Evolutionary conservation across 2,329 filamentous ascomycete species (phyloP), one percentile per base, ranked within the genome.

Genomic region (Talaromyces atroroseus): DNA sequence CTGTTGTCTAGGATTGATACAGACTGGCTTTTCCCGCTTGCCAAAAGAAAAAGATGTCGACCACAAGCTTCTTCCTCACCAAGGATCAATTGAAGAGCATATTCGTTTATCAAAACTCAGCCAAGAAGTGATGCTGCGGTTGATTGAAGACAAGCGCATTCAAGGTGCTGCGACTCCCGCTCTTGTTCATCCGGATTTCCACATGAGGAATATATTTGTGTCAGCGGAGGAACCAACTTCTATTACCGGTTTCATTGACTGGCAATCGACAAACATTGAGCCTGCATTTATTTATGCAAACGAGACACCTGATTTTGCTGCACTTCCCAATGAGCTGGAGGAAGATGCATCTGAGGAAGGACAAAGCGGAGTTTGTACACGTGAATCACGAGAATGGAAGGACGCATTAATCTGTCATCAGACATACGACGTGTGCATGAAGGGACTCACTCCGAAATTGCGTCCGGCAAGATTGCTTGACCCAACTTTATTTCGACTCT

Each of bases 151-250:
- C 11, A 29, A 5, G 4, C 26, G 26, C 7, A 11, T 29, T 29
- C 26, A 29, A 8, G 26, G 11, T 11, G 26, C 26, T 10, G 26
- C 26, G 6, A 44, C 50, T 2, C 65, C 64, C 18, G 38, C 56
- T 44, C 46, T 71, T 5, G 48, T 67, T 24, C 68, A 72, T 51
- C 53, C 67, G 4, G 69, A 72, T 49, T 64, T 69, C 11, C 58
- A 72, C 53, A 68, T 63, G 50, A 55, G 69, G 26, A 72, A 72
- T 46, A 69, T 72, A n/a, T 70, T 62, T 38, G 63, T 73, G 24
- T 69, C 67, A 2, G 45, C 59, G 5, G 58, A 66, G 10, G 68
- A 71, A 8, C 66, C 64, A 42, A 66, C 66, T 1, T 7, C 59
- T 3, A 62, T 71, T 21, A 69, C 68, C 3, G 61, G 63, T 11